Evolutionary conservation across 2,329 filamentous ascomycete genomes (phyloP).

Genomic region (Amphichorda felina): DNA sequence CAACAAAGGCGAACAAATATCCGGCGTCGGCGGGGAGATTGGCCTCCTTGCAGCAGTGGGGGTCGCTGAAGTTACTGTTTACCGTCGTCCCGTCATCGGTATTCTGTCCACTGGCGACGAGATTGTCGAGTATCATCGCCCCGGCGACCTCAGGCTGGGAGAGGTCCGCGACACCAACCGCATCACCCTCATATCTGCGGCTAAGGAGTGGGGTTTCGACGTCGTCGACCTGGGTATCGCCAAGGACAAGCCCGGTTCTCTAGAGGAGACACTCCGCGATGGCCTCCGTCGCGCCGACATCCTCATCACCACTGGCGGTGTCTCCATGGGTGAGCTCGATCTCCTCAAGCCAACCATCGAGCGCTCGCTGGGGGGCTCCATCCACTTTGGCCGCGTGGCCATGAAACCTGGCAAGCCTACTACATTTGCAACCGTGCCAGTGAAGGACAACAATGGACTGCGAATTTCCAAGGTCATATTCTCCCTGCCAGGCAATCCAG

Average conservation of each 20-base stretch:
- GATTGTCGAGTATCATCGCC: constrained; percentile 62
- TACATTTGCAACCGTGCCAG: constrained; percentile 82
- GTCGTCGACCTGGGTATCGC: constrained; percentile 81
- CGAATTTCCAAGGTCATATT: constrained; percentile 65
- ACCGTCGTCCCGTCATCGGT: constrained; percentile 66
- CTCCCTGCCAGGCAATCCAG: constrained; percentile 86
- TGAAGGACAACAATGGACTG: constrained; percentile 47
- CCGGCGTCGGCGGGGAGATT: constrained; percentile 79
- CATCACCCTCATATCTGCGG: constrained; percentile 72
- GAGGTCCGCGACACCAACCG: constrained; percentile 93
- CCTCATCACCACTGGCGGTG: constrained; percentile 84
- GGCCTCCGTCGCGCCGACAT: constrained; percentile 67
- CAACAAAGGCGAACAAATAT: constrained; percentile 68
- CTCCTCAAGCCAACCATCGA: constrained; percentile 95
- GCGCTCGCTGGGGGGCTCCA: constrained; percentile 75
- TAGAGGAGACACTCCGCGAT: constrained; percentile 67
- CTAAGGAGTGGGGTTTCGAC: constrained; percentile 62
- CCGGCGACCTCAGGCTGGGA: constrained; percentile 54
- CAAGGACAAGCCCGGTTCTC: constrained; percentile 55
- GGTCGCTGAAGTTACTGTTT: constrained; percentile 57
- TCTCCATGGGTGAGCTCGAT: constrained; percentile 96
- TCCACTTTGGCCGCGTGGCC: constrained; percentile 89
- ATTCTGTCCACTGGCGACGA: constrained; percentile 93
- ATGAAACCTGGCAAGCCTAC: constrained; percentile 99
- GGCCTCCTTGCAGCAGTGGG: constrained; percentile 83